Evolutionary conservation across 306 rosid genomes (phyloP).

Genomic region (Hylodesmum podocarpum): DNA sequence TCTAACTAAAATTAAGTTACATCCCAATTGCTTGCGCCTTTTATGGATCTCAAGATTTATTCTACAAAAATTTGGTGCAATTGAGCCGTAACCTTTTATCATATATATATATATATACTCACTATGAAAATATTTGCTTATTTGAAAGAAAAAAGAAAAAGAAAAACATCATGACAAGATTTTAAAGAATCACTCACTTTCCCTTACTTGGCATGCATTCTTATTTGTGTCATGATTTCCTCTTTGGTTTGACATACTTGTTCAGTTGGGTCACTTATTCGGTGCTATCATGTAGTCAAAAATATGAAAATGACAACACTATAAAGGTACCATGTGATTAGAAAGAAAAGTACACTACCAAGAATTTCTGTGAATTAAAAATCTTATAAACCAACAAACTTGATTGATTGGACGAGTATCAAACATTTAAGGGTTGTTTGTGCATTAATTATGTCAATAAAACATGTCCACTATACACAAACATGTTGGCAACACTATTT

Average conservation of each 20-base stretch:
- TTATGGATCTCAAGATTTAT: neutral
- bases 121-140: too few species aligned
- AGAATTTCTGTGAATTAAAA: neutral
- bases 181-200: neutral
- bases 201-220: neutral
- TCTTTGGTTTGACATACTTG: neutral
- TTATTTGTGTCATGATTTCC: neutral
- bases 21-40: conserved; percentile 1
- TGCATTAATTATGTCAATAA: too few species aligned
- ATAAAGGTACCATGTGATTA: neutral
- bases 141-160: too few species aligned
- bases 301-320: neutral
- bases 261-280: neutral
- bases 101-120: too few species aligned
- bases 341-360: neutral
- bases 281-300: too few species aligned
- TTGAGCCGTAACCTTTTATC: neutral
- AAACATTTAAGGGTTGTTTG: neutral
- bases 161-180: neutral
- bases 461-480: neutral
- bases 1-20: neutral
- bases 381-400: neutral
- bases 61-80: neutral
- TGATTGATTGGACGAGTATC: neutral
- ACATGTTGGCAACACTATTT: neutral